Evolutionary conservation across 768 basidiomycete species (phyloP).

Genomic region (Amanita phalloides): DNA sequence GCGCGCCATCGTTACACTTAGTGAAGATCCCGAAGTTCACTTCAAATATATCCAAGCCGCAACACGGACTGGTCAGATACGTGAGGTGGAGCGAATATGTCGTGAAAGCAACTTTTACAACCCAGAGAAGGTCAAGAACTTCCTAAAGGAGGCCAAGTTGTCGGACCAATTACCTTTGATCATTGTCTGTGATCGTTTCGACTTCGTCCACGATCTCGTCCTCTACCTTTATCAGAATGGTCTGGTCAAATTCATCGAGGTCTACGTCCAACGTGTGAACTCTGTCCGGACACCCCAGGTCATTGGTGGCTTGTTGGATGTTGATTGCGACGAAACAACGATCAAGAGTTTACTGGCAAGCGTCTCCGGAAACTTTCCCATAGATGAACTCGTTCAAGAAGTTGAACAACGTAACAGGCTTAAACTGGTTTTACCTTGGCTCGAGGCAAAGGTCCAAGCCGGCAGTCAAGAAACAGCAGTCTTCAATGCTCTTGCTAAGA

Average conservation of each 20-base stretch:
- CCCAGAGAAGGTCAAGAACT: slow-evolving; percentile 99
- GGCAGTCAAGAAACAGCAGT: slow-evolving; percentile 90
- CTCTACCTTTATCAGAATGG: slow-evolving; percentile 98
- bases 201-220: slow-evolving; percentile 98
- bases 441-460: slow-evolving; percentile 87
- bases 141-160: slow-evolving; percentile 97
- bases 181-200: slow-evolving; percentile 99
- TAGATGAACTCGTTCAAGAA: slow-evolving; percentile 95
- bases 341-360: slow-evolving; percentile 93
- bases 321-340: slow-evolving; percentile 93
- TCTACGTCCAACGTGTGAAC: slow-evolving; percentile 99
- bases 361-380: slow-evolving; percentile 94
- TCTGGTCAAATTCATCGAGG: slow-evolving; percentile 94
- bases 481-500: slow-evolving; percentile 97
- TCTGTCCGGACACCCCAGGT: slow-evolving; percentile 96
- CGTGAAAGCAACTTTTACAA: slow-evolving; percentile 96
- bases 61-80: slow-evolving; percentile 94
- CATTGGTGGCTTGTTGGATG: slow-evolving; percentile 90
- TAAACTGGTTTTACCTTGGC: slow-evolving; percentile 96
- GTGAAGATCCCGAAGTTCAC: slow-evolving; percentile 93
- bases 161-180: slow-evolving; percentile 95
- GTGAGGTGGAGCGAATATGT: slow-evolving; percentile 98
- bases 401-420: slow-evolving; percentile 94
- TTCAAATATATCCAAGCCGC: slow-evolving; percentile 99
- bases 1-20: slow-evolving; percentile 94